Conservation (phyloP, 2,329 filamentous ascomycete species). For the Zasmidium cellare region DNA sequence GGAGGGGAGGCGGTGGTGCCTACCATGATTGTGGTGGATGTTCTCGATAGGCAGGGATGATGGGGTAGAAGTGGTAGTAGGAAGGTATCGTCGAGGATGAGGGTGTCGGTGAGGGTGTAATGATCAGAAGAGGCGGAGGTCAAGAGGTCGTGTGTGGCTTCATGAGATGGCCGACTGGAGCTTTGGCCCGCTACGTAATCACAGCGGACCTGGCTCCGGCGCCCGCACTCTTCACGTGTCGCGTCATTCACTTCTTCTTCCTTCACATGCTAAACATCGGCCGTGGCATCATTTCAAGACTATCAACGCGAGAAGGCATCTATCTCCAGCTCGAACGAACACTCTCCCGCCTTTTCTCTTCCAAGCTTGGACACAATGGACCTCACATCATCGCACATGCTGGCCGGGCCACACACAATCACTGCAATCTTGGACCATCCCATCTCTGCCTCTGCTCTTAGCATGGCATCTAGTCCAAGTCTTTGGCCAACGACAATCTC, state of each 20-base stretch:
- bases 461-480: not conserved
- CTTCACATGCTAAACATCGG: not conserved
- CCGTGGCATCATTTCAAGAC: not conserved
- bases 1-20: too few species aligned
- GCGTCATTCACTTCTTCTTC: not conserved
- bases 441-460: not conserved
- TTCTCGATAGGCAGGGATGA: not conserved
- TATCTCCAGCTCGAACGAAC: not conserved
- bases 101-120: not conserved
- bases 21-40: too few species aligned
- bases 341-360: not conserved
- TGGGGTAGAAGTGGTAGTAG: not conserved
- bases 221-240: not conserved
- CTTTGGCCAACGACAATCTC: not conserved
- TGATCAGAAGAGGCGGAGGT: not conserved
- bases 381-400: not conserved
- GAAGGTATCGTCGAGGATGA: not conserved
- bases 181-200: not conserved
- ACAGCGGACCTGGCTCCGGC: not conserved
- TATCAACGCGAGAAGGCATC: not conserved
- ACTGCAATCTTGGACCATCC: not conserved
- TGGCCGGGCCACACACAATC: not conserved
- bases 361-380: not conserved
- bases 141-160: too few species aligned
- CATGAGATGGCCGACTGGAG: too few species aligned